Evolutionary conservation across 1,139 yeast species (phyloP).

Genomic region (Candida gigantensis): DNA sequence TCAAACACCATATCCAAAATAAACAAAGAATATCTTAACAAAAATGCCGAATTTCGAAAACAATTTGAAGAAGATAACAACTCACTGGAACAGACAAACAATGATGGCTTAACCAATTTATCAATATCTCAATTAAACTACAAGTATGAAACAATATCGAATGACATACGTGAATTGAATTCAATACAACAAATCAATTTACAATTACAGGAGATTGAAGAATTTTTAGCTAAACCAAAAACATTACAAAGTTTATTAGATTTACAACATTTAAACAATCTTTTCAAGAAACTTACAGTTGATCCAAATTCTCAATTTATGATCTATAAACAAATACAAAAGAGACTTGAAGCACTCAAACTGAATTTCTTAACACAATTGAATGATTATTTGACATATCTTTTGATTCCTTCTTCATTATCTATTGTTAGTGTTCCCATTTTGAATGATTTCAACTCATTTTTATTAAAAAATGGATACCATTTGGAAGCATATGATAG

Average conservation of each 20-base stretch:
- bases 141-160: slow-evolving; percentile 17
- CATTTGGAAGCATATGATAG: slow-evolving; percentile 9
- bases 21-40: slow-evolving; percentile 5
- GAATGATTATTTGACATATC: slow-evolving; percentile 19
- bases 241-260: slow-evolving; percentile 14
- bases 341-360: slow-evolving; percentile 10
- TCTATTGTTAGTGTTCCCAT: slow-evolving; percentile 18
- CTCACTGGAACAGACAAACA: slow-evolving; percentile 5
- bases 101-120: slow-evolving; percentile 9
- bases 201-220: slow-evolving; percentile 23
- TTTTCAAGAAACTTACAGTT: slow-evolving; percentile 10
- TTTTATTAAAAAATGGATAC: slow-evolving; percentile 15
- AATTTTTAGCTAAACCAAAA: slow-evolving; percentile 14
- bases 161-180: slow-evolving; percentile 21
- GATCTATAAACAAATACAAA: slow-evolving; percentile 13
- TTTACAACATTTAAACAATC: slow-evolving; percentile 16
- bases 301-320: slow-evolving; percentile 8
- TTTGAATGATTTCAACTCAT: slow-evolving; percentile 16
- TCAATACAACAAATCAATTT: slow-evolving; percentile 25
- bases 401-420: slow-evolving; percentile 24
- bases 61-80: slow-evolving; percentile 7
- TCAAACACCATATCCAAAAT: slow-evolving; percentile 4
- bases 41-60: slow-evolving; percentile 9
- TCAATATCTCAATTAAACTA: slow-evolving; percentile 24
- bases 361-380: slow-evolving; percentile 17